Evolutionary conservation across 768 basidiomycete genomes (phyloP).

Genomic region (Panus rudis): DNA sequence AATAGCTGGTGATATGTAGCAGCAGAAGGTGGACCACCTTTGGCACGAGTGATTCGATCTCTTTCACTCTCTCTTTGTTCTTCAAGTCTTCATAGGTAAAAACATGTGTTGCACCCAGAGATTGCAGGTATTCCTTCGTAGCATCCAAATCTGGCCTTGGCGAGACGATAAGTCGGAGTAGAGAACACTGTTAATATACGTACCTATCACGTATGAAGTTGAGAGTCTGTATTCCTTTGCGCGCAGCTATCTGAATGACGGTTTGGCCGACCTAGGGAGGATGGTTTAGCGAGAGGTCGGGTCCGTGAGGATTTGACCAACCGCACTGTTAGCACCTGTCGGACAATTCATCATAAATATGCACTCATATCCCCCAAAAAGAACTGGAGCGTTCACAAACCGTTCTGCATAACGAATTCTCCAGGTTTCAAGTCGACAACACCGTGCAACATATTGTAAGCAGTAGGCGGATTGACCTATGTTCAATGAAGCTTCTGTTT

Average conservation of each 20-base stretch:
- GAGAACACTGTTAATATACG: conserved; percentile 8
- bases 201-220: conserved; percentile 76
- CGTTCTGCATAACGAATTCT: conserved; percentile 84
- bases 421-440: conserved; percentile 58
- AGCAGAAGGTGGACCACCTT: conserved; percentile 31
- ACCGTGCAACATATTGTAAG: conserved; percentile 73
- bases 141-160: conserved; percentile 48
- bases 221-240: conserved; percentile 64
- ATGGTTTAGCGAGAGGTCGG: neutral
- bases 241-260: conserved; percentile 79
- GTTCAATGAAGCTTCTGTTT: neutral
- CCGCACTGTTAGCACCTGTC: conserved; percentile 56
- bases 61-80: conserved; percentile 50
- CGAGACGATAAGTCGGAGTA: neutral
- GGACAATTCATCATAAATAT: neutral
- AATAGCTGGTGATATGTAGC: neutral
- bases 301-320: conserved; percentile 26
- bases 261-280: conserved; percentile 65
- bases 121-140: conserved; percentile 43
- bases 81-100: conserved; percentile 69
- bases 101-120: conserved; percentile 70
- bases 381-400: conserved; percentile 30
- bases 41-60: conserved; percentile 60
- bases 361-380: neutral
- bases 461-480: conserved; percentile 75